A percentile compares a stretch with the other conserved stretches of the same genome.
phyloP scores from a whole-genome alignment of 345 rosid species.

The Ailanthus altissimus region DNA sequence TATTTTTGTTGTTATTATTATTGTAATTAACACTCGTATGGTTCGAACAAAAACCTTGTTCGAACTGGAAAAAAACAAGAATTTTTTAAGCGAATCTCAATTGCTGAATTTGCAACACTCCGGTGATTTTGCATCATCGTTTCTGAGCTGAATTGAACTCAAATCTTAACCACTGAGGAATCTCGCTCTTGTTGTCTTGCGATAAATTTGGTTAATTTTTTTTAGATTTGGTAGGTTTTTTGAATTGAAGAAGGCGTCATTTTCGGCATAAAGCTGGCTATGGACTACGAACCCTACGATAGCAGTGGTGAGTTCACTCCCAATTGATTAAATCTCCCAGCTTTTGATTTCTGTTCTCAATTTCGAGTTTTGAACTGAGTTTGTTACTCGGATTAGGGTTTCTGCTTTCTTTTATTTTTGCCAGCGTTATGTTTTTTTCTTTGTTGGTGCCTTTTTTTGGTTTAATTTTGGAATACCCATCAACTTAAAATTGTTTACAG shows the following conservation, averaged over 20 bases:
- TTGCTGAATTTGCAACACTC: neutral
- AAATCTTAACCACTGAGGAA: neutral
- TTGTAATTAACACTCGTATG: neutral
- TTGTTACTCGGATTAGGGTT: constrained; percentile 13
- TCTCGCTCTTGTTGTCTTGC: neutral
- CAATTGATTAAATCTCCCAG: constrained; percentile 14
- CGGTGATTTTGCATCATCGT: neutral
- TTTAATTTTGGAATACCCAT: neutral
- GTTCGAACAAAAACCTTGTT: neutral
- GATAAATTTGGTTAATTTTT: neutral
- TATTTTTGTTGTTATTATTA: neutral
- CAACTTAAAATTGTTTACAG: neutral
- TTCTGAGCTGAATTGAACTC: constrained; percentile 6
- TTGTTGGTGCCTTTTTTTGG: neutral
- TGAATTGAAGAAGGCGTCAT: neutral
- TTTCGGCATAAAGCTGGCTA: constrained; percentile 35
- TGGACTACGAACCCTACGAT: constrained; percentile 74
- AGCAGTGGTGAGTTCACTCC: constrained; percentile 68
- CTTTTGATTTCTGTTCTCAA: constrained; percentile 10
- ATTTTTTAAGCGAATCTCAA: constrained; percentile 2
- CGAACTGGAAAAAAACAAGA: constrained; percentile 2
- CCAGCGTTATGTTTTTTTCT: constrained; percentile 18
- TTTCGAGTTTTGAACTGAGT: constrained; percentile 18
- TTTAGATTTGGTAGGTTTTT: neutral
- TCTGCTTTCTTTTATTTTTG: neutral